Base-by-base conservation (phyloP, 192 early-diverging fungal genomes). In the Backusella circina region DNA sequence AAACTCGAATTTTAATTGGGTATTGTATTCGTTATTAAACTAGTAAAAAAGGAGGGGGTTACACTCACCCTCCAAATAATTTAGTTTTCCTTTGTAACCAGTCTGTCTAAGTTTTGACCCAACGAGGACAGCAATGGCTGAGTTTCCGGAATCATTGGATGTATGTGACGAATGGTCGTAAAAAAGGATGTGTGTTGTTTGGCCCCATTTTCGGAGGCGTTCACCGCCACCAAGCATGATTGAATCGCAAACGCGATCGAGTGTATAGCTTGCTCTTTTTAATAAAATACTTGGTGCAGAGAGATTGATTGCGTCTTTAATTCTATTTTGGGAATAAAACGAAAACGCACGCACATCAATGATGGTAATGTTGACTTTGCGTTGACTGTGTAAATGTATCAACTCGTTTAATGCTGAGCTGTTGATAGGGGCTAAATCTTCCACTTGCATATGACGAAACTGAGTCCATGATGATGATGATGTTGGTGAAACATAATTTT, bases 211-310 rank as follows among this genome's bases (percentile, higher is more conserved):
- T 1, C 80, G 71, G n/a, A 87, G 82, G 9, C 74, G 70, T 18
- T 80, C 77, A 36, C 73, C 74, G 39, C 16, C 21, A 70, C 39
- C 39, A 7, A 41, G 26, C 13, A 41, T 15, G 1, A 88, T 82
- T 1, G 71, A 67, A 28, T 90, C 86, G 36, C 82, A 79, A 54
- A 94, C 77, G 76, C 84, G 85, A 71, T 91, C 87, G 15, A 90
- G 80, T 2, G 88, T 83, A 72, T 85, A 90, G 23, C 84, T 82
- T 67, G 79, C 69, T 67, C 93, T 80, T 71, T 89, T 88, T 50
- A 93, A 82, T 37, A 95, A 80, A 18, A 90, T 93, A 16, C 86
- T 89, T 7, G 94, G 90, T 2, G 90, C 80, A 33, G 85, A 86
- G 65, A 95, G 82, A 75, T 85, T 93, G 35, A 94, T 82, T 0